phyloP scores from a whole-genome alignment of 129 eudicot genomes.

The Centella asiatica region DNA sequence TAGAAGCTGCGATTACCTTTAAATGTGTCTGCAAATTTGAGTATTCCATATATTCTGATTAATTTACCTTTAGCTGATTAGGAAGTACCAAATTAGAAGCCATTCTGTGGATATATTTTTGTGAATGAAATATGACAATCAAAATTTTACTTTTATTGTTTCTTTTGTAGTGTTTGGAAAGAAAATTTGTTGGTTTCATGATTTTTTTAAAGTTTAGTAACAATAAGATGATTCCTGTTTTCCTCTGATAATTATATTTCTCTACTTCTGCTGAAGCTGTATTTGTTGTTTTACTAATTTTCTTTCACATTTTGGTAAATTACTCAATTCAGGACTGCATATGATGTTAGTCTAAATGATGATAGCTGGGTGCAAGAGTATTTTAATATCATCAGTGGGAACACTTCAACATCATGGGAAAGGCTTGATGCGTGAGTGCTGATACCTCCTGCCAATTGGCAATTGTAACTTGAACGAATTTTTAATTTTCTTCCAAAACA shows the following conservation, averaged over 20 bases:
- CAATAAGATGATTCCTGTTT: background rate
- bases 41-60: no score
- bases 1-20: background rate
- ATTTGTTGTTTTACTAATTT: no score
- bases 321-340: slow-evolving; percentile 59
- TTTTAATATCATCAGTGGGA: slow-evolving; percentile 55
- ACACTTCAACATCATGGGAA: slow-evolving; percentile 84
- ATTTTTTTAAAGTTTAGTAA: no score
- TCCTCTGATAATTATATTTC: background rate
- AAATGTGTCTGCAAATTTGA: background rate
- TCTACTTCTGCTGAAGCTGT: background rate
- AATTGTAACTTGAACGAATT: slow-evolving; percentile 3
- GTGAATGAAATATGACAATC: background rate
- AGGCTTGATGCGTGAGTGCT: slow-evolving; percentile 84
- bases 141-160: background rate
- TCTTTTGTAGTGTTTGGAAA: background rate
- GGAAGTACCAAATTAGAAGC: background rate
- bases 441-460: background rate
- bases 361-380: slow-evolving; percentile 64
- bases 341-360: slow-evolving; percentile 74
- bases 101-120: background rate
- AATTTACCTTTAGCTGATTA: no score
- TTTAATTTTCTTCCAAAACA: background rate
- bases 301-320: slow-evolving; percentile 3
- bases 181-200: background rate